phyloP scores from a whole-genome alignment of 2,329 filamentous ascomycete species.

The Xylariales sp. region DNA sequence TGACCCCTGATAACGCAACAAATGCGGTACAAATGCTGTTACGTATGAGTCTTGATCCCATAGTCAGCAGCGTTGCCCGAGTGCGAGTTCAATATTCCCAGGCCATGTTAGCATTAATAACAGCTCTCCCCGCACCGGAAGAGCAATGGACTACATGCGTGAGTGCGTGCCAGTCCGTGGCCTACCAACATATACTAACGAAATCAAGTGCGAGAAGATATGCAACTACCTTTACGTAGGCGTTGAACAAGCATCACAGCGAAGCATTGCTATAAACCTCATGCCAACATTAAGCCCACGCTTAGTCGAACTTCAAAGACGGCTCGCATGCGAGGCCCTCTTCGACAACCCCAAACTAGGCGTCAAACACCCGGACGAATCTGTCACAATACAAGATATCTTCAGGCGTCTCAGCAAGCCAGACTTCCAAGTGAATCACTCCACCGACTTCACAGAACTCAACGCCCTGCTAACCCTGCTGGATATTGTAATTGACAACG shows the following conservation, averaged over 20 bases:
- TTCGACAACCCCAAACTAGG: conserved; percentile 45
- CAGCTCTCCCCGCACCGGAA: conserved; percentile 31
- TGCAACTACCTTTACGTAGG: conserved; percentile 41
- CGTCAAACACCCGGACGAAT: conserved; percentile 34
- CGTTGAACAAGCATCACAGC: conserved; percentile 46
- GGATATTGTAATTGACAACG: conserved; percentile 70
- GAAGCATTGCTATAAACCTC: conserved; percentile 52
- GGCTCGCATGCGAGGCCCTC: conserved; percentile 62
- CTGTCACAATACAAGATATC: conserved; percentile 38
- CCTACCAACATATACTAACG: not conserved
- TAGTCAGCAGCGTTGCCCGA: conserved; percentile 28
- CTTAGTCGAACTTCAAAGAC: conserved; percentile 57
- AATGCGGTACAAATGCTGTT: conserved; percentile 44
- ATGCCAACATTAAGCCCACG: conserved; percentile 49
- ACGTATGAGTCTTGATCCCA: conserved; percentile 49
- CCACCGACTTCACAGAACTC: conserved; percentile 66
- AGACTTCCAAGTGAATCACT: conserved; percentile 46
- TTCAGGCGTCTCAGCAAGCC: conserved; percentile 40
- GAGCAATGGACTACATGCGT: conserved; percentile 39
- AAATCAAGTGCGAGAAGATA: conserved; percentile 43
- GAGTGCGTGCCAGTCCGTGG: conserved; percentile 20
- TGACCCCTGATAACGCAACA: conserved; percentile 30
- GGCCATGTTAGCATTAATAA: conserved; percentile 39
- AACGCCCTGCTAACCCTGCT: conserved; percentile 63
- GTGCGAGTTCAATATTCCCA: conserved; percentile 20